Evolutionary conservation across 805 yeast genomes (phyloP), one percentile per base, ranked within the genome.

Genomic region (Candida silvicultrix): DNA sequence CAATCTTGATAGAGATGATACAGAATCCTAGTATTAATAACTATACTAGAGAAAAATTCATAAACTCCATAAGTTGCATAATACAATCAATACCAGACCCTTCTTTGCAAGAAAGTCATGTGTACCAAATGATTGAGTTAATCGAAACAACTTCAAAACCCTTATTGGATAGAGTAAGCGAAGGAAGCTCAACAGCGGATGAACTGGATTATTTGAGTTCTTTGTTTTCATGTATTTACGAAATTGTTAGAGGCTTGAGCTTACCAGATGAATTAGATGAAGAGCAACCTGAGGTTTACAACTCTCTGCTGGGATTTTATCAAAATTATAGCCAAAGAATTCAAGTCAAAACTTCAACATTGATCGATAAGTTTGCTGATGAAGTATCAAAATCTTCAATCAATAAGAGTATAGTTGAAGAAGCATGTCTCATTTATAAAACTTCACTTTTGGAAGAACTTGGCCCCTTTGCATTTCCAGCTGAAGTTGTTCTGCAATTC

Each of bases 241-340:
- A 83, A 44, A 67, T 88, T 4, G 94, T 89, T 0, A 83, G 81
- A 46, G 88, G 89, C 0, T 62, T 84, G 56, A 77, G 78, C 42
- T 62, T 75, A 2, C 82, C 87, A 0, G 80, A 72, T 36, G 88
- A 81, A 21, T 65, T 68, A 41, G 60, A 67, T 55, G 52, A 58
- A 10, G 57, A 61, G 7, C 60, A 66, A 38, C 55, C 56, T 7
- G 44, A 42, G 18, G 44, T 46, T 40, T 50, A 56, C 28, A 57
- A 54, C 31, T 49, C 43, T 16, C 43, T 55, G 31, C 49, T 51
- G 21, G 54, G 57, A 42, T 61, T 66, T n/a, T 64, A 62, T 22
- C 14, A 16, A 54, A 56, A 19, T 78, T 68, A 54, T 80, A 87
- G 85, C 38, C 56, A 14, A 85, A 82, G 57, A 76, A 79, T 2